phyloP scores from a whole-genome alignment of 257 asterid species.

The Solanum chaucha region DNA sequence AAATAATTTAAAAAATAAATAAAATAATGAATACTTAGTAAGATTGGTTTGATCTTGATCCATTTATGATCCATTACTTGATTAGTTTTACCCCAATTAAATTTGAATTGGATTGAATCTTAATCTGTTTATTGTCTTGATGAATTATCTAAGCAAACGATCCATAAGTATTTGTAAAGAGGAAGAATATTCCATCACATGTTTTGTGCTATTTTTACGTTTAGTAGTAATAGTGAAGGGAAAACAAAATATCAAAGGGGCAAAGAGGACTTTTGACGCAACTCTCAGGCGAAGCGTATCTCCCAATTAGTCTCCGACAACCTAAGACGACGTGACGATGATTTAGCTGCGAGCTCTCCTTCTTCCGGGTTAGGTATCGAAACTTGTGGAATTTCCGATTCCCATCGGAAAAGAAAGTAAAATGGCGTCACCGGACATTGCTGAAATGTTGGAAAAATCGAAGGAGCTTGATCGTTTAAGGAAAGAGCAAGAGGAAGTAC shows the following conservation, averaged over 20 bases:
- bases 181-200: not conserved
- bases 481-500: constrained; percentile 70
- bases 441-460: constrained; percentile 64
- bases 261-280: not conserved
- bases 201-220: not conserved
- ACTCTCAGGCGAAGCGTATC: constrained; percentile 1
- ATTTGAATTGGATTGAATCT: too few species aligned
- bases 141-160: not conserved
- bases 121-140: too few species aligned
- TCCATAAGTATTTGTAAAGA: not conserved
- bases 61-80: too few species aligned
- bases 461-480: constrained; percentile 92
- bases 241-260: not conserved
- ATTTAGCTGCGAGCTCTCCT: not conserved
- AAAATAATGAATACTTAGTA: too few species aligned
- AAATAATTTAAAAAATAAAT: too few species aligned
- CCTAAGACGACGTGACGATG: not conserved
- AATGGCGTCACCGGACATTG: constrained; percentile 72
- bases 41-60: too few species aligned
- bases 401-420: not conserved
- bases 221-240: not conserved
- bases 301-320: not conserved
- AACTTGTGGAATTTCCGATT: constrained; percentile 16
- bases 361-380: not conserved
- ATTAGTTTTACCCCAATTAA: not conserved